phyloP scores from a whole-genome alignment of 2,329 filamentous ascomycete species.

The Claviceps monticola region DNA sequence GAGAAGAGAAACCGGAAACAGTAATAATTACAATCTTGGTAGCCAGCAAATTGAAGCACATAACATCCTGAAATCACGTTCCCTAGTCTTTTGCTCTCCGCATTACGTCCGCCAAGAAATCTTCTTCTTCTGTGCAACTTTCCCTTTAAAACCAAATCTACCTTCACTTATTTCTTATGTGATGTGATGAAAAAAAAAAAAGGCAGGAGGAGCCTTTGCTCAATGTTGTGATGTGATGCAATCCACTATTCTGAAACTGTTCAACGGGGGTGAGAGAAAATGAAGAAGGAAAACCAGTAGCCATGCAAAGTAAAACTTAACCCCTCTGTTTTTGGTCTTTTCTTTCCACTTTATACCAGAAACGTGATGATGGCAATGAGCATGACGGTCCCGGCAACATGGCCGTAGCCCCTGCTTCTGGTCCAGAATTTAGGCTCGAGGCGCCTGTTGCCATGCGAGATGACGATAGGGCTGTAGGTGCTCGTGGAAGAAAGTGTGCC shows the following conservation, averaged over 20 bases:
- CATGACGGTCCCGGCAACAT: constrained; percentile 23
- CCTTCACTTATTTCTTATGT: too few species aligned
- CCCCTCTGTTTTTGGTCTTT: neutral
- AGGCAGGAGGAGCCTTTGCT: too few species aligned
- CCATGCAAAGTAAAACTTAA: too few species aligned
- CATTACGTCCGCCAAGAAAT: neutral
- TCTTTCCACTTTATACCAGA: constrained; percentile 14
- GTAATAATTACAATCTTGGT: constrained; percentile 1
- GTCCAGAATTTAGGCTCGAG: constrained; percentile 17
- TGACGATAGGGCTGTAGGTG: constrained; percentile 13
- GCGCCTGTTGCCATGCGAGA: constrained; percentile 21
- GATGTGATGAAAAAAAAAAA: neutral
- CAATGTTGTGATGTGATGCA: too few species aligned
- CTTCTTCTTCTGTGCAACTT: neutral
- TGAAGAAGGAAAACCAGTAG: too few species aligned
- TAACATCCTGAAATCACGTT: neutral
- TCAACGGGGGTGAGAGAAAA: neutral
- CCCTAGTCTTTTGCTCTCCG: neutral
- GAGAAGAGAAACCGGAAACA: neutral
- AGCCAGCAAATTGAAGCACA: neutral
- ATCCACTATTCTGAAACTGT: too few species aligned
- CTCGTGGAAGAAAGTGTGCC: constrained; percentile 12
- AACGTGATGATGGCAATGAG: constrained; percentile 21
- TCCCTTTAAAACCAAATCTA: neutral
- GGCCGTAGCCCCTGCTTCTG: constrained; percentile 16